Evolutionary conservation across 768 basidiomycete genomes (phyloP).

Genomic region (Austroboletus festivus): DNA sequence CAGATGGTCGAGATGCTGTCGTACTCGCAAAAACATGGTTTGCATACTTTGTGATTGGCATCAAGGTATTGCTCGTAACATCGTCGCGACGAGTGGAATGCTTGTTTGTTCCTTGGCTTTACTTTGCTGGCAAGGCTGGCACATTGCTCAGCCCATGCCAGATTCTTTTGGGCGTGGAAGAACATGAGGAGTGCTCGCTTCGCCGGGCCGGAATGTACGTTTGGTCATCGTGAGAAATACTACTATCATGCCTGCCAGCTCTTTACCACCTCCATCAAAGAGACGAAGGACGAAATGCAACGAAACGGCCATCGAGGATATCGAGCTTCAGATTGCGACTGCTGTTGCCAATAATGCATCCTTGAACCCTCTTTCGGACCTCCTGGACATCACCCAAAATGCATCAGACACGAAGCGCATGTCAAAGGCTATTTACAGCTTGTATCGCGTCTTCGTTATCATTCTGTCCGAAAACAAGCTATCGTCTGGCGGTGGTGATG

Average conservation of each 20-base stretch:
- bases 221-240: neutral
- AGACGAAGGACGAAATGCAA: slow-evolving; percentile 41
- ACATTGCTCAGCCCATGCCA: slow-evolving; percentile 5
- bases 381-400: slow-evolving; percentile 55
- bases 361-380: slow-evolving; percentile 75
- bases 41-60: slow-evolving; percentile 42
- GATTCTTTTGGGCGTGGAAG: slow-evolving; percentile 6
- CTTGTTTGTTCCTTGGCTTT: slow-evolving; percentile 21
- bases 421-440: slow-evolving; percentile 75
- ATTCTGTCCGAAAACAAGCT: slow-evolving; percentile 61
- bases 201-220: too few species aligned
- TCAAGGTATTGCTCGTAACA: slow-evolving; percentile 40
- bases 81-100: slow-evolving; percentile 41
- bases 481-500: slow-evolving; percentile 46
- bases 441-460: slow-evolving; percentile 73
- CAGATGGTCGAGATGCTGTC: neutral
- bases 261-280: slow-evolving; percentile 52
- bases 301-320: slow-evolving; percentile 33
- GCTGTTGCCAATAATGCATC: slow-evolving; percentile 56
- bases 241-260: slow-evolving; percentile 34
- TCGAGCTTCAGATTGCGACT: slow-evolving; percentile 55
- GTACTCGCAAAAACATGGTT: neutral
- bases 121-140: slow-evolving; percentile 14
- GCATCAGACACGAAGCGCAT: slow-evolving; percentile 52
- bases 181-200: slow-evolving; percentile 10